Base-by-base conservation (phyloP, 371 early-diverging fungal species). In the Smittium mucronatum region DNA sequence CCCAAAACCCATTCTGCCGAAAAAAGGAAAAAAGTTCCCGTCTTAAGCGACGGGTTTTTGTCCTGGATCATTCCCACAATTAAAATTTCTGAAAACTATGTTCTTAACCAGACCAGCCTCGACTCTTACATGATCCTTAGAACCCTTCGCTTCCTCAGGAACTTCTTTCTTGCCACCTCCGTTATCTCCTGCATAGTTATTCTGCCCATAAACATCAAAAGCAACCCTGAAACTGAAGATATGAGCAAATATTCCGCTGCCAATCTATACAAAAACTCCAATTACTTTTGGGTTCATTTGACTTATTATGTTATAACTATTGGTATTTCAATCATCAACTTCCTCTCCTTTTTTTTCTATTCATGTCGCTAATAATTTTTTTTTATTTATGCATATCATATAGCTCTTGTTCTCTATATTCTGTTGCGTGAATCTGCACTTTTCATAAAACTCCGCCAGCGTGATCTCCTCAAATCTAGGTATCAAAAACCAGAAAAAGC, bases 51-150 rank as follows among this genome's bases (percentile, higher is more conserved):
- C 8, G 81, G 85, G 1, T 69, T 77, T 57, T 72, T 88, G 15
- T 70, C 73, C 31, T 92, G 92, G 92, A 76, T 91, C 67, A 61
- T 76, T 25, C 75, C 83, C 0, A 70, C 86, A 32, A 76, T 89
- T n/a, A 72, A 71, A 35, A 76, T 84, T 70, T 70, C 78, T 57
- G 89, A 90, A 64, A 79, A 80, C 1, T 80, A 80, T 16, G 75
- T 90, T 15, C 80, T 89, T 26, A 75, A 76, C 29, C 78, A 82
- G 2, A 82, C 86, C 70, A 89, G 89, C 1, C 81, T 92, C 58
- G 92, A 92, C 75, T 81, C 87, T 17, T 91, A 83, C 76, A 88
- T 92, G 89, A 88, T 88, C 34, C 72, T 90, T n/a, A 83, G 86
- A 57, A 85, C 87, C 69, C 75, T 89, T 32, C 80, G 87, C 60